Conservation (phyloP, 129 eudicot species). For the Flaveria trinervia region DNA sequence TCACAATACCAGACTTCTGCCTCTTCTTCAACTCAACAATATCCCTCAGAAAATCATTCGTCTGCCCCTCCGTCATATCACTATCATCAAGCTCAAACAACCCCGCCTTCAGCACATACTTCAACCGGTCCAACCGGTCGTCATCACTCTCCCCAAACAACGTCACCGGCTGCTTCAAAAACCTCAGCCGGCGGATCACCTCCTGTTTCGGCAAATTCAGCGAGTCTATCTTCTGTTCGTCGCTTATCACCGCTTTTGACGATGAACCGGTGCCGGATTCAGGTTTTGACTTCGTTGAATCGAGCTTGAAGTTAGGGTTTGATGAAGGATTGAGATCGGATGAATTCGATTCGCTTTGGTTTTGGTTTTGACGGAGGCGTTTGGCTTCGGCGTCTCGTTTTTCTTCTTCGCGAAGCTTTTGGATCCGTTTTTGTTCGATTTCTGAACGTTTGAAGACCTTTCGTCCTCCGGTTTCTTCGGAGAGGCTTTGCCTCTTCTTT, state of each 20-base stretch:
- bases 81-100: conserved; percentile 83
- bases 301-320: conserved; percentile 45
- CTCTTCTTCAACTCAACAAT: conserved; percentile 86
- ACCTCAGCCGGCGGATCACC: conserved; percentile 78
- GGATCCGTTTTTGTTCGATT: conserved; percentile 76
- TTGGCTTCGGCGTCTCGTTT: conserved; percentile 74
- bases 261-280: conserved; percentile 53
- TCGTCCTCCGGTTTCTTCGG: conserved; percentile 66
- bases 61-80: conserved; percentile 97
- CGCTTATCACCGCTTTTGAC: conserved; percentile 44
- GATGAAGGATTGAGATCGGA: conserved; percentile 41
- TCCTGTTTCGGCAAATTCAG: conserved; percentile 72
- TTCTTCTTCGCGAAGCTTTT: conserved; percentile 76
- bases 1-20: conserved; percentile 71
- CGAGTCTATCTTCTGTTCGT: conserved; percentile 70
- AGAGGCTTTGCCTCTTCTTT: conserved; percentile 57
- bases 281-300: conserved; percentile 44
- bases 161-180: conserved; percentile 84
- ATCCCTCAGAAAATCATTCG: conserved; percentile 87
- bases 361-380: conserved; percentile 50
- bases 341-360: conserved; percentile 23
- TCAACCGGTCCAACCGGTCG: conserved; percentile 72
- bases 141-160: conserved; percentile 78
- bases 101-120: conserved; percentile 75
- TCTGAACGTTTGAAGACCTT: conserved; percentile 85